Conservation (phyloP, 2,329 filamentous ascomycete genomes). For the Monosporascus cannonballus region DNA sequence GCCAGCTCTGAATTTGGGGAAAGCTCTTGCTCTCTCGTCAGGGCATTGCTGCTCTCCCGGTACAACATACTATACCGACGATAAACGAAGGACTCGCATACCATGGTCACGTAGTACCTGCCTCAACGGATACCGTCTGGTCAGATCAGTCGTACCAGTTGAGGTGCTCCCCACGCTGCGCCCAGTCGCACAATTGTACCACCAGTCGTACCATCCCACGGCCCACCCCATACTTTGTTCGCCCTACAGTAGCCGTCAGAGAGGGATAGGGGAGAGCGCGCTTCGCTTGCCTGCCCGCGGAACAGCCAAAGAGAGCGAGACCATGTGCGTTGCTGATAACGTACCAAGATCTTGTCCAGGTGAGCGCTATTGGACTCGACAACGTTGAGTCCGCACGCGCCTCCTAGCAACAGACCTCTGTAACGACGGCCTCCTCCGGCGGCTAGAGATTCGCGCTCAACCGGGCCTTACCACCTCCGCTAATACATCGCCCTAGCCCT, state of each 20-base stretch:
- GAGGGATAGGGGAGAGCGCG: neutral
- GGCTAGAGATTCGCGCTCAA: neutral
- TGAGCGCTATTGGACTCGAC: neutral
- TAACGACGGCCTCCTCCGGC: neutral
- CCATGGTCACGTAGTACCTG: no score
- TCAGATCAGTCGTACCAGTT: no score
- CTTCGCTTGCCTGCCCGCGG: neutral
- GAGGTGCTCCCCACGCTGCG: no score
- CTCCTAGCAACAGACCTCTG: neutral
- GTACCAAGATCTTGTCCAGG: neutral
- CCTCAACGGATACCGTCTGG: no score
- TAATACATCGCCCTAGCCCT: neutral
- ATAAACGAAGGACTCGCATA: no score
- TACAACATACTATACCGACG: no score
- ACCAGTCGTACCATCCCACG: neutral
- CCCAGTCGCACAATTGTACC: neutral
- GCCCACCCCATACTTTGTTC: neutral
- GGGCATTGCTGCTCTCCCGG: no score
- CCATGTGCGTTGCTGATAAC: neutral
- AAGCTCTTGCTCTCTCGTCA: no score
- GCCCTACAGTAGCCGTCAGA: neutral
- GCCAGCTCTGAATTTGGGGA: no score
- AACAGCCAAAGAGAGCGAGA: neutral
- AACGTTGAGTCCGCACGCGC: neutral
- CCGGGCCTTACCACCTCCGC: neutral